phyloP scores from a whole-genome alignment of 495 filamentous ascomycete species.

The Aspergillus ellipticus region DNA sequence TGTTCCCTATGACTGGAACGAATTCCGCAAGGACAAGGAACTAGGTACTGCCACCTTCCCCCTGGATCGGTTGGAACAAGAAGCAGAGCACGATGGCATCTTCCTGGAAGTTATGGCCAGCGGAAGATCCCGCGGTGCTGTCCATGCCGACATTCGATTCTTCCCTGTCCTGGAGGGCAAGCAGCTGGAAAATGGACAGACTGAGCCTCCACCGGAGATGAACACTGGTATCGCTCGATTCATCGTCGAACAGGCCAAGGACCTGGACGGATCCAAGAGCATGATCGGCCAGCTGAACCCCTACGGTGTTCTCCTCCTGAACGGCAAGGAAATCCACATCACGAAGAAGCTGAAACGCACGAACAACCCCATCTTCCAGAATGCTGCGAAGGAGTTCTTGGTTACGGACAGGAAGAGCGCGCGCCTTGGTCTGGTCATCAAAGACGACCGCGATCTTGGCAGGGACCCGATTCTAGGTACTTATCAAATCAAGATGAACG shows the following conservation, averaged over 20 bases:
- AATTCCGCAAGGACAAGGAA: conserved; percentile 93
- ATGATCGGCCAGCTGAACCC: conserved; percentile 85
- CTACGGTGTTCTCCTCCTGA: conserved; percentile 82
- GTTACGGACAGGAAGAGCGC: conserved; percentile 89
- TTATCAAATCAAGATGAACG: conserved; percentile 91
- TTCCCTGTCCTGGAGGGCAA: conserved; percentile 83
- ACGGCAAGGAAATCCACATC: conserved; percentile 79
- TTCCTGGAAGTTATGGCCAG: conserved; percentile 79
- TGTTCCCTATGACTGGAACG: conserved; percentile 87
- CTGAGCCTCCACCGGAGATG: conserved; percentile 76
- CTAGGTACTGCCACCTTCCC: conserved; percentile 81
- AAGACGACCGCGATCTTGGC: conserved; percentile 83
- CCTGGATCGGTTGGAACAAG: conserved; percentile 71
- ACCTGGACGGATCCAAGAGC: conserved; percentile 86
- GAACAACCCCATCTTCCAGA: conserved; percentile 91
- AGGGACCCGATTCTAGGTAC: conserved; percentile 83
- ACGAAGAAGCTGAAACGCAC: conserved; percentile 91
- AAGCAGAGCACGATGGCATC: conserved; percentile 77
- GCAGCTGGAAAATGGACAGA: conserved; percentile 70
- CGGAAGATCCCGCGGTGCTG: conserved; percentile 74
- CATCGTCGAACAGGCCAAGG: conserved; percentile 92
- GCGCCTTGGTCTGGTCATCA: conserved; percentile 85
- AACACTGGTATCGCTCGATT: conserved; percentile 91
- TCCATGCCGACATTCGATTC: conserved; percentile 83
- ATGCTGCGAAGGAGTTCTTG: conserved; percentile 86